Base-by-base conservation (phyloP, 495 filamentous ascomycete species). In the Lindgomyces ingoldianus region DNA sequence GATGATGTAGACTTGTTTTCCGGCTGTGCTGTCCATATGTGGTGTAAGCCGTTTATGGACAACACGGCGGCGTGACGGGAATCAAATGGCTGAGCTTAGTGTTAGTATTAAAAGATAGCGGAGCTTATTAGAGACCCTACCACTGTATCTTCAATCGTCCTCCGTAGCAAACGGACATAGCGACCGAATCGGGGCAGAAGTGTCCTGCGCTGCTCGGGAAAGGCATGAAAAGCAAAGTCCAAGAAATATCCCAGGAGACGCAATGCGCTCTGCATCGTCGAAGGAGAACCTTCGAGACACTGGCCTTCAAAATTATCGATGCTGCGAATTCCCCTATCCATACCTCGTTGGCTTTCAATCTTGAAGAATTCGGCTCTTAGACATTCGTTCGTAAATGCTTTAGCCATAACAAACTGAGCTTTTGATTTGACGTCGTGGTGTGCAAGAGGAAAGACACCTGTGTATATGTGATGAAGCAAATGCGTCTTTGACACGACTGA, bases 71-170 rank as follows among this genome's bases (percentile, higher is more conserved):
- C 60, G 57, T 54, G 56, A n/a, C 70, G 62, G 0, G 46, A 51
- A 33, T 59, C 51, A 52, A 73, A 71, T 1, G 68, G 52, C 69
- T 72, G 47, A 27, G 58, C 8, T 50, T 24, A 46, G 21, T 42
- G 29, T 36, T 41, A 47, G 29, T 41, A n/a, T n/a, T n/a, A n/a
- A n/a, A n/a, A n/a, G n/a, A n/a, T 30, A 12, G n/a, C 1, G 14
- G 18, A 48, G 49, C 12, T 21, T 10, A 18, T 39, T 29, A 24
- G 29, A 26, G 18, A 54, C 21, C 58, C 48, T 56, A 68, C 68
- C 25, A 66, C 70, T 14, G 27, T 50, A 14, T 71, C 68, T 12
- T 36, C 18, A 0, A 68, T 51, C 3, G 25, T 41, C 41, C 36
- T 65, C 0, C 56, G 55, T 21, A 68, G 44, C 4, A 56, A 42